phyloP scores from a whole-genome alignment of 2,329 filamentous ascomycete genomes.

The Rhynchosporium secalis region DNA sequence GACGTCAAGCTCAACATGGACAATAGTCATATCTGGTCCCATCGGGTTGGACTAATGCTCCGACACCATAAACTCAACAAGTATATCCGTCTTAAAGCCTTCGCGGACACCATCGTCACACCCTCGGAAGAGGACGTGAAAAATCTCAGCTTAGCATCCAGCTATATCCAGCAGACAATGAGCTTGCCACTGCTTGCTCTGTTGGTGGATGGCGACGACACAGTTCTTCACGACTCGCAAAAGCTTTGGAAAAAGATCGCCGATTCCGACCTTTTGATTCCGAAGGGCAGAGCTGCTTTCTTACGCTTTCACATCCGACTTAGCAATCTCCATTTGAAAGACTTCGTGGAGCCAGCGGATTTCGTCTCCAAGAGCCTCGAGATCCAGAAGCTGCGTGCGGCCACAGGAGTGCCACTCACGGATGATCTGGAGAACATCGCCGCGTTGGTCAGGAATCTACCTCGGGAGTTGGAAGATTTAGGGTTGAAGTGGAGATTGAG shows the following conservation, averaged over 20 bases:
- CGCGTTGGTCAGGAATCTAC: constrained; percentile 2
- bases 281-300: constrained; percentile 4
- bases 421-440: constrained; percentile 5
- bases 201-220: not conserved
- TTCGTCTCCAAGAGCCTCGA: not conserved
- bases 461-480: constrained; percentile 2
- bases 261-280: not conserved
- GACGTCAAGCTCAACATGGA: not conserved
- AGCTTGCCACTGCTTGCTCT: not conserved
- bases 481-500: constrained; percentile 7
- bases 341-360: not conserved
- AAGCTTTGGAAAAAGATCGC: constrained; percentile 7
- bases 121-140: not conserved
- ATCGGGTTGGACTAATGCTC: constrained; percentile 4
- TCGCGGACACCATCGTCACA: not conserved
- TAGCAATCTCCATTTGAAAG: not conserved
- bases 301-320: constrained; percentile 1
- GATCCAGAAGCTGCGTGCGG: not conserved
- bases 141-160: constrained; percentile 6
- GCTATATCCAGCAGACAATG: constrained; percentile 7
- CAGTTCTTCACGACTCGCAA: not conserved
- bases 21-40: constrained; percentile 8
- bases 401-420: not conserved
- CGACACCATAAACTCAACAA: constrained; percentile 8
- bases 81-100: not conserved